phyloP scores from a whole-genome alignment of 306 rosid genomes.

The Aeschynomene evenia region DNA sequence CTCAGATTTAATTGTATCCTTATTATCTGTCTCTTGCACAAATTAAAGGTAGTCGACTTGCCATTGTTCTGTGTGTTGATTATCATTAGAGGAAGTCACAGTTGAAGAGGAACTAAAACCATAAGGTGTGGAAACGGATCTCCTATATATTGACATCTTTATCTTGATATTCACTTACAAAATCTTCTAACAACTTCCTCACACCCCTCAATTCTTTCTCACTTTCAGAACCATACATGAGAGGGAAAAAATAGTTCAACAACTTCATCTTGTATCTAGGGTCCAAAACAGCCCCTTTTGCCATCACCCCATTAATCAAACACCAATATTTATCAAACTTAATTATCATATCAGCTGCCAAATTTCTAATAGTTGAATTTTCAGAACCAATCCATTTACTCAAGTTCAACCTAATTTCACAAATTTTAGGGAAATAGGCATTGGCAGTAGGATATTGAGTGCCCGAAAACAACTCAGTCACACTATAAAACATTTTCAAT shows the following conservation, averaged over 20 bases:
- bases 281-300: not conserved
- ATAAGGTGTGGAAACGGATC: not conserved
- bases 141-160: not conserved
- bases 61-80: not conserved
- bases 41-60: not conserved
- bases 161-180: not conserved
- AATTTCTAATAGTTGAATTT: not conserved
- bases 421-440: not conserved
- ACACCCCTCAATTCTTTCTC: not conserved
- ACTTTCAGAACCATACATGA: not conserved
- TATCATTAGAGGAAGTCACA: no score
- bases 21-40: not conserved
- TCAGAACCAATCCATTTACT: not conserved
- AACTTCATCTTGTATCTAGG: not conserved
- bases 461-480: not conserved
- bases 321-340: no score
- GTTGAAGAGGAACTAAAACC: not conserved
- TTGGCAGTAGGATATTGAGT: not conserved
- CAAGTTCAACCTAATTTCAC: not conserved
- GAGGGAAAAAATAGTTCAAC: not conserved
- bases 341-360: not conserved
- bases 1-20: not conserved
- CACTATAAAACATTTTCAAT: not conserved
- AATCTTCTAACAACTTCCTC: not conserved
- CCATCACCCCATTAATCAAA: no score